Conservation (phyloP, 1,139 yeast species). For the Geotrichum histeridarum region DNA sequence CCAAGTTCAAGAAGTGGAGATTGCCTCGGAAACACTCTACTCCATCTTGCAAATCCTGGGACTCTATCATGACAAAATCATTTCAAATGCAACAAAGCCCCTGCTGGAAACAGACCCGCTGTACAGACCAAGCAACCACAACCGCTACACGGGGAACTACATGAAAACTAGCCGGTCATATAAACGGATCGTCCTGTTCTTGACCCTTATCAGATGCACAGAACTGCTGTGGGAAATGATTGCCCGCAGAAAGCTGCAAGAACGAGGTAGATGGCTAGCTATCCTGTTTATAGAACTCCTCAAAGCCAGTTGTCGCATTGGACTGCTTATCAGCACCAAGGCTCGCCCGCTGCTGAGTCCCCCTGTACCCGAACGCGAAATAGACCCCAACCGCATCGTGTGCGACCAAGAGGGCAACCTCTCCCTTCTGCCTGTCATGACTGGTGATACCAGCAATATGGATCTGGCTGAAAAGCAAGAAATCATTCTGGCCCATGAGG, state of each 20-base stretch:
- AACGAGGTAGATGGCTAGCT: conserved; percentile 33
- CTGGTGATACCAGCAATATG: conserved; percentile 2
- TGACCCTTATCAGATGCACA: conserved; percentile 36
- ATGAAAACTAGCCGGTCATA: conserved; percentile 29
- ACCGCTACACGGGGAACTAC: conserved; percentile 35
- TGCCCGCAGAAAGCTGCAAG: conserved; percentile 23
- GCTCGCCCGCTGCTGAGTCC: conserved; percentile 35
- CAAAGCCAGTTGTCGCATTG: conserved; percentile 36
- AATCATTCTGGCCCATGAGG: conserved; percentile 3
- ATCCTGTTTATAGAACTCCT: conserved; percentile 34
- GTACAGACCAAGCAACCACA: conserved; percentile 31
- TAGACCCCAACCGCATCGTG: conserved; percentile 29
- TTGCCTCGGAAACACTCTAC: conserved; percentile 36
- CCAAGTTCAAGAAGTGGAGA: conserved; percentile 40
- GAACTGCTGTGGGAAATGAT: conserved; percentile 40
- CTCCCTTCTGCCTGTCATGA: conserved; percentile 1
- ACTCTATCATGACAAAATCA: conserved; percentile 39
- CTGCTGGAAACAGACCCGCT: conserved; percentile 23
- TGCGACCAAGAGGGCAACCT: conserved; percentile 14
- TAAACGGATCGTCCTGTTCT: conserved; percentile 31
- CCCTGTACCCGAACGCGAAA: conserved; percentile 38
- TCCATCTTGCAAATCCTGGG: conserved; percentile 38
- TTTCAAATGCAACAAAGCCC: conserved; percentile 32
- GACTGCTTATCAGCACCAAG: conserved; percentile 30
- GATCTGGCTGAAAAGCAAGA: conserved; percentile 2